Conservation (phyloP, 202 grass and related monocot genomes). For the Cymbopogon flexuosus region DNA sequence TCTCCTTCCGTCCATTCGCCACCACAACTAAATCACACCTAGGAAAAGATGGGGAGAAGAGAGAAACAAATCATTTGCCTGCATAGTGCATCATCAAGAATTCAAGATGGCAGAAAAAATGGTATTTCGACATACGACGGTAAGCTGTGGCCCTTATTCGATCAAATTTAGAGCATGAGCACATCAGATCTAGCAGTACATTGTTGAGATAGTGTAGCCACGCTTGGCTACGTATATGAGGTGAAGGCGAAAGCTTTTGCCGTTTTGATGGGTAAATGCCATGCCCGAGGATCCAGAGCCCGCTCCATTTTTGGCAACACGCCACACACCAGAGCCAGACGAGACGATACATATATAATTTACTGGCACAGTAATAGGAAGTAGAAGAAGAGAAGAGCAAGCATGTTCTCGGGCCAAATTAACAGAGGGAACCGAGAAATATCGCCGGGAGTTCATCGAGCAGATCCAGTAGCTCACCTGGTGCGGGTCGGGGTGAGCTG, state of each 20-base stretch:
- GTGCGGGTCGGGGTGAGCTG: slow-evolving; percentile 98
- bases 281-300: not conserved
- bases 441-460: not conserved
- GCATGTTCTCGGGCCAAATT: not conserved
- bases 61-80: not conserved
- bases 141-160: not conserved
- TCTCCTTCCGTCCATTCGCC: slow-evolving; percentile 71
- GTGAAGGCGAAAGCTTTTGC: not conserved
- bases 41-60: not conserved
- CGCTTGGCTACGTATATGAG: not conserved
- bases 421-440: not conserved
- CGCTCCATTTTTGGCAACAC: not conserved
- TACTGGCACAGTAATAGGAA: too few relatives aligned
- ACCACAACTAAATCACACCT: slow-evolving; percentile 91
- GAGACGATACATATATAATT: not conserved
- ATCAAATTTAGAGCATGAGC: not conserved
- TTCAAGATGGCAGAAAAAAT: not conserved
- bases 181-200: slow-evolving; percentile 13
- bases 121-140: not conserved
- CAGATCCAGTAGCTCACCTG: slow-evolving; percentile 55
- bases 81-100: not conserved
- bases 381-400: not conserved
- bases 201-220: not conserved
- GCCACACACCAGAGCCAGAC: not conserved
- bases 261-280: not conserved